These are phyloP conservation scores for Aspergillus sp. DNA, from an alignment of 2,329 filamentous ascomycete genomes.

Conservation along the genomic window DNA sequence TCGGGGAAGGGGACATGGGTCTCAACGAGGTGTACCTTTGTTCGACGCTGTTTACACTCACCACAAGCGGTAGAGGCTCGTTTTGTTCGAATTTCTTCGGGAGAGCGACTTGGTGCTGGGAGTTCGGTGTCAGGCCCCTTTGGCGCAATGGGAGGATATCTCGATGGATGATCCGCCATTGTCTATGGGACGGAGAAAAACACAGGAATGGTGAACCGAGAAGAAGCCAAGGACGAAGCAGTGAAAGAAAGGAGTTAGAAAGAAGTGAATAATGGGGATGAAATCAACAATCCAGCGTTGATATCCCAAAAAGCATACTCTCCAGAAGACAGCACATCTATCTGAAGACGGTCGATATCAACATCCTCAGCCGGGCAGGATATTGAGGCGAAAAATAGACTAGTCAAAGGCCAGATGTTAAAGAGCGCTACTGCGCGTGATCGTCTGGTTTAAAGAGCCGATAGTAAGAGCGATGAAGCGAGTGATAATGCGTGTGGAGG, in stretches of 20 bases:
- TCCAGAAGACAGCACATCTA: slow-evolving; percentile 15
- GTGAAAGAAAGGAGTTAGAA: background rate
- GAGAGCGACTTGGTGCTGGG: slow-evolving; percentile 15
- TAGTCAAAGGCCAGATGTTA: background rate
- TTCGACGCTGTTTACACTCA: slow-evolving; percentile 39
- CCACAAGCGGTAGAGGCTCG: slow-evolving; percentile 38
- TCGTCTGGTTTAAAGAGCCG: background rate
- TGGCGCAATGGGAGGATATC: slow-evolving; percentile 34
- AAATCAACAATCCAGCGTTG: slow-evolving; percentile 6
- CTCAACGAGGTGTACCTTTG: slow-evolving; percentile 30
- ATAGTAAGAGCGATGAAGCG: background rate
- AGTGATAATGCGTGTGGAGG: background rate
- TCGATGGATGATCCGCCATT: slow-evolving; percentile 29
- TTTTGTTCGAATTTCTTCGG: slow-evolving; percentile 34
- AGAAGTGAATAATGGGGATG: background rate
- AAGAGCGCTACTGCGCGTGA: background rate
- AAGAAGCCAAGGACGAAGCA: background rate
- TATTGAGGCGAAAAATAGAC: background rate
- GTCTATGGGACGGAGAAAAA: slow-evolving; percentile 1
- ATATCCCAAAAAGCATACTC: slow-evolving; percentile 12
- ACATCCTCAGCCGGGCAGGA: slow-evolving; percentile 10
- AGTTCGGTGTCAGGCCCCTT: slow-evolving; percentile 21
- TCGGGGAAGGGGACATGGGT: background rate
- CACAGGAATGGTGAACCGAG: background rate
- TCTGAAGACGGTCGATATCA: background rate